phyloP scores from a whole-genome alignment of 805 yeast species.

The Cyberlindnera americana region DNA sequence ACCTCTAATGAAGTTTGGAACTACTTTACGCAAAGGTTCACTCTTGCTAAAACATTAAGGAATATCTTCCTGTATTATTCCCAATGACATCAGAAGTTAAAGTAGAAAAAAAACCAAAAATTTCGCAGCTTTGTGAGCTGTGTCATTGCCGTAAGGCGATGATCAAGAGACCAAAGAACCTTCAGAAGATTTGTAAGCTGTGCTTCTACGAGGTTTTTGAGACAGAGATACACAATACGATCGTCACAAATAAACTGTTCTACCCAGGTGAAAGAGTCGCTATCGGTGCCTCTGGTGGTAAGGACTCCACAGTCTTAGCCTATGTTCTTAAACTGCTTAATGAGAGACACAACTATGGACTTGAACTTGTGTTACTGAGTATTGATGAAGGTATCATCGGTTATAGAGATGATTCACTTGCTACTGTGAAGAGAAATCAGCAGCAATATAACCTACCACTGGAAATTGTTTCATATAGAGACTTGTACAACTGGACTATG shows the following conservation, averaged over 20 bases:
- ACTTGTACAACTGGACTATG: conserved; percentile 96
- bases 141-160: conserved; percentile 83
- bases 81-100: neutral
- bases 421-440: conserved; percentile 93
- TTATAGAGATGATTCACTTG: conserved; percentile 93
- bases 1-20: too few relatives aligned
- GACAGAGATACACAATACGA: conserved; percentile 92
- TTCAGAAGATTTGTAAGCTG: conserved; percentile 82
- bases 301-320: conserved; percentile 95
- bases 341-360: conserved; percentile 83
- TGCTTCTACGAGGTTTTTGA: conserved; percentile 92
- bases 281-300: conserved; percentile 98
- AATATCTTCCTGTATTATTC: too few relatives aligned
- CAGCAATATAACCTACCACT: conserved; percentile 77
- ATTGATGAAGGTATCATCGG: conserved; percentile 98
- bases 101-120: conserved; percentile 24
- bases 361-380: conserved; percentile 76
- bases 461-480: conserved; percentile 80
- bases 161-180: conserved; percentile 87
- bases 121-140: conserved; percentile 66
- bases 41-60: too few relatives aligned
- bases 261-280: conserved; percentile 84
- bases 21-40: too few relatives aligned
- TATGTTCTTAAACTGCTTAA: conserved; percentile 81
- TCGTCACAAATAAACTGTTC: conserved; percentile 64